Base-by-base conservation (phyloP, 768 basidiomycete genomes). In the Tylopilus subfusipes region DNA sequence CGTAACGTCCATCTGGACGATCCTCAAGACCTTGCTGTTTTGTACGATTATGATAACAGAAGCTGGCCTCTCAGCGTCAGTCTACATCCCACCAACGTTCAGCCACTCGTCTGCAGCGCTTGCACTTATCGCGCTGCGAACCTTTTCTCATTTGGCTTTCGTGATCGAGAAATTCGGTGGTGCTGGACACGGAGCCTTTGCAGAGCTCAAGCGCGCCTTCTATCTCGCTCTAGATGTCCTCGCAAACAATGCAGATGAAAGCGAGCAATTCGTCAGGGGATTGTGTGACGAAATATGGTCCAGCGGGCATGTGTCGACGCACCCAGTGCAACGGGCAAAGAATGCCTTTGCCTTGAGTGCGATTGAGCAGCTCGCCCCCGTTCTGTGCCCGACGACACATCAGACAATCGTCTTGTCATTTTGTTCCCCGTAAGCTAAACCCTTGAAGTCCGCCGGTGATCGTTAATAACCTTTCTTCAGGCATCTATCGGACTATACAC, bases 111-210 rank as follows among this genome's bases (percentile, higher is more conserved):
- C 82, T 9, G 70, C 77, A 7, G 57, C 76, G 5, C 73, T 92
- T 11, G 83, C 88, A 2, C 70, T 80, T 6, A 68, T 75, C 14
- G 75, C 79, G 5, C 70, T 93, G 0, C 75, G 76, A 25, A 80
- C 79, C 0, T 76, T 93, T 12, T 82, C 80, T 12, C 79, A 83
- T 63, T 75, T 92, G 19, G 83, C 90, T 3, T 90, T 90, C 62
- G 79, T 93, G 45, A 82, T 93, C 9, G 82, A 85, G 10, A 83
- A 87, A 61, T 92, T 93, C 59, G 92, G 92, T 3, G 88, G 89
- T 9, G 69, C 73, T 0, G 74, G 73, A 16, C 70, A 72, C 19
- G 76, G 77, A 21, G 82, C 85, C 3, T 88, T 95, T 63, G 63
- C 76, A 25, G 88, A 93, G 62, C 77, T 93, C 39, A 85, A 86